These are phyloP conservation scores for Sugiyamaella xylanicola DNA, from an alignment of 1,139 yeast species.

Conservation along the genomic window DNA sequence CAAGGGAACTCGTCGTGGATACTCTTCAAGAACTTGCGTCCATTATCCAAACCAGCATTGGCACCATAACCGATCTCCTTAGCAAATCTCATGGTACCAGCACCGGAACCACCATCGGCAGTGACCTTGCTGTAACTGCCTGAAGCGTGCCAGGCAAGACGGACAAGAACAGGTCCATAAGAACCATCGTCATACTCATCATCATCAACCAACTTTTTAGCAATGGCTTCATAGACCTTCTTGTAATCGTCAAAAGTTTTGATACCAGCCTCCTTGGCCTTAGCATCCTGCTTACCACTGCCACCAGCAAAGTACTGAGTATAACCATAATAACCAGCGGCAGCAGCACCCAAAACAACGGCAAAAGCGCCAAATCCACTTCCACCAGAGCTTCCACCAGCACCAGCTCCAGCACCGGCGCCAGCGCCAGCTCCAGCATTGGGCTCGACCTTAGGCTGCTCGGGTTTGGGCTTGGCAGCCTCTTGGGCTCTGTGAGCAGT, in stretches of 20 bases:
- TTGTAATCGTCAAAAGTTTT: conserved; percentile 61
- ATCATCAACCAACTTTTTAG: conserved; percentile 66
- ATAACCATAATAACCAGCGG: conserved; percentile 33
- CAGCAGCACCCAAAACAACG: conserved; percentile 29
- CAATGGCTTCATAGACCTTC: conserved; percentile 76
- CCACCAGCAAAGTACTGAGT: conserved; percentile 21
- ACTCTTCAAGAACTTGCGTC: conserved; percentile 64
- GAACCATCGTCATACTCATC: conserved; percentile 80
- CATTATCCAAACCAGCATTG: conserved; percentile 71
- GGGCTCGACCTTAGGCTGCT: conserved; percentile 16
- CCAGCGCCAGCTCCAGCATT: background rate
- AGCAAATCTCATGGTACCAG: conserved; percentile 77
- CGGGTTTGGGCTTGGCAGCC: conserved; percentile 17
- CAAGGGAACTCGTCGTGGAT: conserved; percentile 67
- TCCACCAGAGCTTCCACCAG: conserved; percentile 15
- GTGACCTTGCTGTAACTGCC: conserved; percentile 67
- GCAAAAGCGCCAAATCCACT: conserved; percentile 22
- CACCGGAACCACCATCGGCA: conserved; percentile 75
- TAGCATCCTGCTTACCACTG: conserved; percentile 13
- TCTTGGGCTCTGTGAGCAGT: conserved; percentile 17
- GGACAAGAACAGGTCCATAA: conserved; percentile 64
- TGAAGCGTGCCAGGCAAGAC: conserved; percentile 76
- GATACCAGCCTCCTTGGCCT: conserved; percentile 27
- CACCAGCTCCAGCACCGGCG: conserved; percentile 10
- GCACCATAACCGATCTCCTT: conserved; percentile 71